Base-by-base conservation (phyloP, 345 rosid genomes). In the Trapa bicornis region DNA sequence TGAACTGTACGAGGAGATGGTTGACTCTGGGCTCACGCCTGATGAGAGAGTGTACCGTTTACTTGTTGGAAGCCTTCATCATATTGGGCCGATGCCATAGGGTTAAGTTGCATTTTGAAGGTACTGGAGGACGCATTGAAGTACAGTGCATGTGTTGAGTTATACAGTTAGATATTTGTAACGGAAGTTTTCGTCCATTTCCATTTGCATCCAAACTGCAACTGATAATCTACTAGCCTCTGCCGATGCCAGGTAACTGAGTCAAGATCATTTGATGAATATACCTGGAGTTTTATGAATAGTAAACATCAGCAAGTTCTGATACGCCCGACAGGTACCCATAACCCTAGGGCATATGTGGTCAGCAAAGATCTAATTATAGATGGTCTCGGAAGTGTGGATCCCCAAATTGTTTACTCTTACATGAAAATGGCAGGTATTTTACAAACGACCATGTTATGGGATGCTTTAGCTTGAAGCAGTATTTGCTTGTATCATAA, bases 351-450 rank as follows among this genome's bases (percentile, higher is more conserved):
- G 83, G 96, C 97, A 3, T 96, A 94, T 66, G 76, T 68, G 45
- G 88, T 94, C 67, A 88, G 99, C 89, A 94, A 91, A 73, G 99
- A 94, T 75, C 85, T 94, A 5, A 95, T 91, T 42, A 87, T 91
- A 71, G 83, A 97, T 67, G 97, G 97, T 53, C 91, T 91, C 70
- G 92, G 97, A 41, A 78, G 95, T 0, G 95, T 91, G 64, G 90
- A 97, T 58, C 92, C 97, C 39, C 88, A 96, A 0, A 86, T 91
- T 48, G 75, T 94, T 45, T 87, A 91, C 84, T 85, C 96, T 0
- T 91, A 91, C 84, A 88, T 94, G 99, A 97, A 91, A 80, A 91
- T 75, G 13, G 85, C 76, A 0, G 99, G 99, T 43, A 79, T 94
- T 22, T 22, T 35, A 86, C 92, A 1, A 91, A 91, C 9, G 95